Evolutionary conservation across 805 yeast species (phyloP), one percentile per base, ranked within the genome.

Genomic region (Candida vaughaniae): DNA sequence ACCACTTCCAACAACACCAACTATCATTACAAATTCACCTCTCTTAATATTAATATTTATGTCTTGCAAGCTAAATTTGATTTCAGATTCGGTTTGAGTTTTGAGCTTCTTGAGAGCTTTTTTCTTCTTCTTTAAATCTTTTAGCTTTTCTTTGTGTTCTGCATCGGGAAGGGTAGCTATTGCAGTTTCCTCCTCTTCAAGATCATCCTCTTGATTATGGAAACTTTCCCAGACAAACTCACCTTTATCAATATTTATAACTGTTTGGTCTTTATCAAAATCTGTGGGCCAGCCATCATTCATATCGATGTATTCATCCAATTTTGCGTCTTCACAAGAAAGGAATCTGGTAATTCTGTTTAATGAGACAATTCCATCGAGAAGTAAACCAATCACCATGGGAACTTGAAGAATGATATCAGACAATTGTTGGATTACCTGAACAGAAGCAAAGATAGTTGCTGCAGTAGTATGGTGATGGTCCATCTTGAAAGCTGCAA

Each of bases 321-420:
- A 10, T 4, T 11, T 32, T 3, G 69, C 2, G 42, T 71, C 77
- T 8, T 55, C 53, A 11, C 76, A 58, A 45, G 75, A 62, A 49
- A 85, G 56, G 46, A 71, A 67, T 22, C 62, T 71, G 35, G 77
- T 73, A 12, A 80, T 68, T 64, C 91, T 71, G 16, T 62, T 68
- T 17, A 82, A 50, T 15, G 83, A 87, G 38, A 81, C 62, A 31
- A 70, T 59, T 16, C 82, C 87, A 63, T 85, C 93, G 9, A 80
- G 69, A 34, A 78, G 76, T 1, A 85, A 68, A 29, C 82, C 77
- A 28, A 83, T 60, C 1, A 87, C 80, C 49, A 81, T 63, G 14
- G 95, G 95, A 26, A 85, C 57, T 69, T 81, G 66, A 35, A 82
- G 65, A 48, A 83, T 74, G 48, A 77, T 83, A 31, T 71, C 68